Conservation (phyloP, 139 green algal species). For the Gonium pectorale region DNA sequence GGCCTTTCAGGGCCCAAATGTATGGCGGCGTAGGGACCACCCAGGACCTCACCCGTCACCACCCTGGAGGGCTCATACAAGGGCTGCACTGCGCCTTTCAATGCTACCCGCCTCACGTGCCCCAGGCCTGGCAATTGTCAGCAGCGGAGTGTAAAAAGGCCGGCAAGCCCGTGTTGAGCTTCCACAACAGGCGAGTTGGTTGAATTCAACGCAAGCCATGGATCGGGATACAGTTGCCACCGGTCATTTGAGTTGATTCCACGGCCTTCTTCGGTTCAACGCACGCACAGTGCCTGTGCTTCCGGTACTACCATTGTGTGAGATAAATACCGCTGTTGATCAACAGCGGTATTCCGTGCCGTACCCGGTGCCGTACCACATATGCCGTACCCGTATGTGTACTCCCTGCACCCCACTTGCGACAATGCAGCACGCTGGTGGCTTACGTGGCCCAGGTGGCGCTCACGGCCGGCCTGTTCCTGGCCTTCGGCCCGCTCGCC, state of each 20-base stretch:
- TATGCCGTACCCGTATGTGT: neutral
- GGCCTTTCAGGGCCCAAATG: too few species aligned
- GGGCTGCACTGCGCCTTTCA: neutral
- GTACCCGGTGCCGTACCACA: neutral
- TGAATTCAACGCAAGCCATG: neutral
- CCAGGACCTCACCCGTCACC: too few species aligned
- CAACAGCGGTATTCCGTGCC: neutral
- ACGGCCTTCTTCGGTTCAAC: neutral
- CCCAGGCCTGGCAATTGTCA: slow-evolving; percentile 14
- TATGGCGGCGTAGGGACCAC: too few species aligned
- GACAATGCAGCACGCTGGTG: slow-evolving; percentile 1
- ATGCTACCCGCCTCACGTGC: neutral
- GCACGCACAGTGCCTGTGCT: neutral
- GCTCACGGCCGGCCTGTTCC: neutral
- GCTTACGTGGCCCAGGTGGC: neutral
- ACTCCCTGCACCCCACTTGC: neutral
- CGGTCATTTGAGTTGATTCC: neutral
- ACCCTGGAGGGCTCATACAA: too few species aligned
- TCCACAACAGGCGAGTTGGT: neutral
- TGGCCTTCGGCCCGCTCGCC: neutral
- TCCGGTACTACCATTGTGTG: neutral
- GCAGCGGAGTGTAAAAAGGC: neutral
- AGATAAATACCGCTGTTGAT: neutral
- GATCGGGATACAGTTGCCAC: neutral
- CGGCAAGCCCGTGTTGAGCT: neutral